Evolutionary conservation across 2,329 filamentous ascomycete genomes (phyloP), one percentile per base, ranked within the genome.

Genomic region (Nemania abortiva): DNA sequence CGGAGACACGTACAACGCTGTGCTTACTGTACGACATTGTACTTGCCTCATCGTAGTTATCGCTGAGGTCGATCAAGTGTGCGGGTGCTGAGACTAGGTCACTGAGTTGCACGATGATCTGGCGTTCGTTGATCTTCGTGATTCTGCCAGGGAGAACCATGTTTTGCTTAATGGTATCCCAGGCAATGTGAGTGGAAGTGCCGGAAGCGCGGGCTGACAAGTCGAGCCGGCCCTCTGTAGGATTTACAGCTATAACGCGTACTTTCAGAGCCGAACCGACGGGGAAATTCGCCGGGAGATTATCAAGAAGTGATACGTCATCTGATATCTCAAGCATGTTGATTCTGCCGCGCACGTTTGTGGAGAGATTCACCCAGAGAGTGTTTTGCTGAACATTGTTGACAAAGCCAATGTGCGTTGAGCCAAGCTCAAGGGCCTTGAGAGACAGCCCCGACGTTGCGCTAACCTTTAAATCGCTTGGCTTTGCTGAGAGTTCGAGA

Each of bases 361-460:
- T 94, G 1, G 95, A 94, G 24, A 99, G 82, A 77, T 94, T 98
- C 54, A 97, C 91, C 95, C 96, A 98, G 24, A 97, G 85, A 77
- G 88, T 92, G 72, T 93, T 90, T 31, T 92, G 87, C 24, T 88
- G 88, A 70, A 95, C 86, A 77, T 98, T 98, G 85, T 98, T 99
- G 78, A 99, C 89, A 77, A 95, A 98, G 0, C 92, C 95, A 59
- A 97, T 81, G 80, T 92, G 90, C 1, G 87, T 88, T 20, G 91
- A 90, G 20, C 92, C 94, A 59, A 89, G 83, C 74, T 91, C 85
- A 70, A 99, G 83, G 68, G 92, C 88, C 29, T 93, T 90, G 37
- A 98, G 83, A 7, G 89, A 89, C 54, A 97, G 83, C 0, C 90
- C 83, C 39, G 83, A 75, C 0, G 81, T 74, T 6, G 78, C 71